Conservation (phyloP, 345 rosid genomes). For the Citrus australasica region DNA sequence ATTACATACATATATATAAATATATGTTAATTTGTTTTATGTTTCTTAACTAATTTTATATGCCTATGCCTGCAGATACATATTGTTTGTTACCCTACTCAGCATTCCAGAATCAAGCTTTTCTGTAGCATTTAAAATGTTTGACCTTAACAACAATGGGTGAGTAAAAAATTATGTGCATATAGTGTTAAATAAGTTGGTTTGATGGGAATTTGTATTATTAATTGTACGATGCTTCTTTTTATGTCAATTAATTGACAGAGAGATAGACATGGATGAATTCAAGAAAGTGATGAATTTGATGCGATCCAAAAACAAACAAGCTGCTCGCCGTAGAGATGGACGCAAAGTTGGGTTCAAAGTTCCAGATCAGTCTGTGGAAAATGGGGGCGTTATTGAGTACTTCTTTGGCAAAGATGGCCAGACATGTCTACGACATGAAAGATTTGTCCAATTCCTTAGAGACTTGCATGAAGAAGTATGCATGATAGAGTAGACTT, state of each 20-base stretch:
- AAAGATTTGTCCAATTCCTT: constrained; percentile 50
- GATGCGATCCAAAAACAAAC: constrained; percentile 54
- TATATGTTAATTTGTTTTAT: too few species aligned
- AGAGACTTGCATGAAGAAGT: constrained; percentile 59
- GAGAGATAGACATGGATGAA: constrained; percentile 59
- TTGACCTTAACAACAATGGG: constrained; percentile 61
- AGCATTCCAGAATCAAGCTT: constrained; percentile 74
- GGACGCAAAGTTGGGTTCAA: constrained; percentile 39
- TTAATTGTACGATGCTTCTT: not conserved
- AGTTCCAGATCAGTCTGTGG: constrained; percentile 29
- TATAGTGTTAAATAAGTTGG: not conserved
- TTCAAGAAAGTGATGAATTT: constrained; percentile 66
- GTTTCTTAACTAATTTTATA: too few species aligned
- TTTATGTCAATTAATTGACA: constrained; percentile 14
- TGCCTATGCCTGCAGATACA: constrained; percentile 38
- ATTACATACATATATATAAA: too few species aligned
- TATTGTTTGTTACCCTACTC: constrained; percentile 58
- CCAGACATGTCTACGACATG: constrained; percentile 41
- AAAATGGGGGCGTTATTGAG: constrained; percentile 54
- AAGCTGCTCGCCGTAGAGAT: constrained; percentile 40
- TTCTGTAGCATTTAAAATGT: constrained; percentile 63
- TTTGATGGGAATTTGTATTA: not conserved
- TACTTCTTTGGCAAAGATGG: constrained; percentile 72
- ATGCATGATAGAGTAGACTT: not conserved
- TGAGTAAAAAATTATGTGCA: constrained; percentile 10